phyloP scores from a whole-genome alignment of 106 monocot species.

The Allium cepa region DNA sequence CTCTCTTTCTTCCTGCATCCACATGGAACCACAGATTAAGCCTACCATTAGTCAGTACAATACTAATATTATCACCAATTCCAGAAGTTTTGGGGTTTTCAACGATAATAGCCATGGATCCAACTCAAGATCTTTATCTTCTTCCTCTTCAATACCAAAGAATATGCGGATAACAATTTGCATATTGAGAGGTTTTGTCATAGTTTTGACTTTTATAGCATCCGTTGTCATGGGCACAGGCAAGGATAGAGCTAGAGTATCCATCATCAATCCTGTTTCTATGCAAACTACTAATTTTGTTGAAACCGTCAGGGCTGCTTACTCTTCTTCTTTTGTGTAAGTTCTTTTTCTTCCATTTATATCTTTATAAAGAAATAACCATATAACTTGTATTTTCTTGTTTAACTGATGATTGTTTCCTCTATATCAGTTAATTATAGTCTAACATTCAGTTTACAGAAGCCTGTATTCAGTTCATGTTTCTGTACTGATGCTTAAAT shows the following conservation, averaged over 20 bases:
- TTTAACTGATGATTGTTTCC: no score
- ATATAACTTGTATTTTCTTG: no score
- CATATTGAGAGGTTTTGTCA: constrained; percentile 3
- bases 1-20: not conserved
- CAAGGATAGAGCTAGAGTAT: constrained; percentile 1
- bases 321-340: constrained; percentile 24
- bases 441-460: no score
- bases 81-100: not conserved
- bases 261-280: not conserved
- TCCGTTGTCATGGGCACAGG: constrained; percentile 13
- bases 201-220: constrained; percentile 2
- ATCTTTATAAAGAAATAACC: no score
- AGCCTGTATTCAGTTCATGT: no score
- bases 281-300: not conserved
- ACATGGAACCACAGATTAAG: not conserved
- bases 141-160: not conserved
- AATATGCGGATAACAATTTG: not conserved
- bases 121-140: not conserved
- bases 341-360: not conserved
- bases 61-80: not conserved
- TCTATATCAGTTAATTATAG: no score
- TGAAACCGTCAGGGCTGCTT: not conserved
- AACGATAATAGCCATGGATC: not conserved
- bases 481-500: no score
- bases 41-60: not conserved